Conservation (phyloP, 78 protist genomes). For the Chrysochromulina parva region DNA sequence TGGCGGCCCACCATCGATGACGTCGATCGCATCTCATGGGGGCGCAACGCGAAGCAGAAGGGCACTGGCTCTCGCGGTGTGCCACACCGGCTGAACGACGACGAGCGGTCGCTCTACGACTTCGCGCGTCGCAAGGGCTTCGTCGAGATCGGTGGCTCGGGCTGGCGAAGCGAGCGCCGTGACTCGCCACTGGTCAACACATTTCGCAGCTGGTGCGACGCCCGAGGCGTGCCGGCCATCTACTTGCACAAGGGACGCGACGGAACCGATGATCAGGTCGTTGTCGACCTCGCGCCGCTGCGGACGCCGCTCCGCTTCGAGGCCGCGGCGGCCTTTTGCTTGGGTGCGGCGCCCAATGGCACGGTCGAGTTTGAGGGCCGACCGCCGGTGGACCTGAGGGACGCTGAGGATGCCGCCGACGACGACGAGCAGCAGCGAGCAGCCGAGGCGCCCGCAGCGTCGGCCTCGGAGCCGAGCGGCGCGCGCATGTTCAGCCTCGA, state of each 20-base stretch:
- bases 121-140: constrained; percentile 15
- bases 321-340: background rate
- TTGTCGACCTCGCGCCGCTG: constrained; percentile 36
- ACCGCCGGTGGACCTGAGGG: too few species aligned
- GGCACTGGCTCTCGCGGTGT: constrained; percentile 41
- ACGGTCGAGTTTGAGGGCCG: too few species aligned
- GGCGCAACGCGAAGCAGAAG: constrained; percentile 17
- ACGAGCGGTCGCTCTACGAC: constrained; percentile 30
- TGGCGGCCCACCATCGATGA: constrained; percentile 39
- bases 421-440: too few species aligned
- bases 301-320: background rate
- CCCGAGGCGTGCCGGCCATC: constrained; percentile 20
- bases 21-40: constrained; percentile 43
- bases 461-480: background rate
- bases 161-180: constrained; percentile 33
- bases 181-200: constrained; percentile 42
- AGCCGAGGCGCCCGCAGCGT: background rate
- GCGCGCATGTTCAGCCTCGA: background rate
- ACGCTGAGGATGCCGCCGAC: too few species aligned
- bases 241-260: background rate
- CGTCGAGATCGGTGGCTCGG: constrained; percentile 31
- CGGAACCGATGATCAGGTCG: background rate
- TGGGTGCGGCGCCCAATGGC: background rate
- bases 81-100: constrained; percentile 39
- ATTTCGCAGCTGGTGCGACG: constrained; percentile 40